Percentiles rank a stretch among this genome's conserved stretches.
Conservation (phyloP, 2,329 filamentous ascomycete genomes). For the Paecilomyces sp. region DNA sequence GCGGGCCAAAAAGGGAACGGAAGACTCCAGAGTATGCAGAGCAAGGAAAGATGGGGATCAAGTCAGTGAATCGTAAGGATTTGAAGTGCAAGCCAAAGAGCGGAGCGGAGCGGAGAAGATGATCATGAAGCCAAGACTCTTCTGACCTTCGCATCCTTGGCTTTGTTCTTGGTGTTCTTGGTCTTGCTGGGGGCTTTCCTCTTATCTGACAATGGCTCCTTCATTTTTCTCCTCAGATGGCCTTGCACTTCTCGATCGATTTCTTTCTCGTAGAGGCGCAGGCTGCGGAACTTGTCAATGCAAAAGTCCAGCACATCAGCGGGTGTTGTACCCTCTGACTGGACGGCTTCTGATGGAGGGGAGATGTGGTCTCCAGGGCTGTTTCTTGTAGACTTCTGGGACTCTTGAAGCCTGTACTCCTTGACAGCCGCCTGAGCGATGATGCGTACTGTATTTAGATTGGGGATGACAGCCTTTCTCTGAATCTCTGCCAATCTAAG, state of each 20-base stretch:
- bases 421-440: constrained; percentile 26
- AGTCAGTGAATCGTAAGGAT: neutral
- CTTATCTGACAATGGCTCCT: neutral
- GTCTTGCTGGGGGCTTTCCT: neutral
- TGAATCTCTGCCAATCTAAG: constrained; percentile 15
- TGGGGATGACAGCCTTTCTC: constrained; percentile 23
- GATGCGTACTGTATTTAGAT: constrained; percentile 29
- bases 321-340: neutral
- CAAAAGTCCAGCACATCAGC: constrained; percentile 26
- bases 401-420: constrained; percentile 14
- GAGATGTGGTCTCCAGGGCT: neutral
- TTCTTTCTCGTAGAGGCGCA: constrained; percentile 20
- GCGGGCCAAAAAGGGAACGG: neutral
- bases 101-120: too few species aligned
- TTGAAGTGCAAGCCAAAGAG: too few species aligned
- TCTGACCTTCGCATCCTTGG: neutral
- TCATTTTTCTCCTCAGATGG: constrained; percentile 17
- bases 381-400: neutral
- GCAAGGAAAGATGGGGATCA: neutral
- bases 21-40: neutral
- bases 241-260: constrained; percentile 28
- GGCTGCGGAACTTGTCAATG: constrained; percentile 20
- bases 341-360: neutral
- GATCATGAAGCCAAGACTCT: neutral
- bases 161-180: neutral